A percentile compares a stretch with the other conserved stretches of the same genome.
Conservation (phyloP, 2,329 filamentous ascomycete species). For the Penicillium sp. region DNA sequence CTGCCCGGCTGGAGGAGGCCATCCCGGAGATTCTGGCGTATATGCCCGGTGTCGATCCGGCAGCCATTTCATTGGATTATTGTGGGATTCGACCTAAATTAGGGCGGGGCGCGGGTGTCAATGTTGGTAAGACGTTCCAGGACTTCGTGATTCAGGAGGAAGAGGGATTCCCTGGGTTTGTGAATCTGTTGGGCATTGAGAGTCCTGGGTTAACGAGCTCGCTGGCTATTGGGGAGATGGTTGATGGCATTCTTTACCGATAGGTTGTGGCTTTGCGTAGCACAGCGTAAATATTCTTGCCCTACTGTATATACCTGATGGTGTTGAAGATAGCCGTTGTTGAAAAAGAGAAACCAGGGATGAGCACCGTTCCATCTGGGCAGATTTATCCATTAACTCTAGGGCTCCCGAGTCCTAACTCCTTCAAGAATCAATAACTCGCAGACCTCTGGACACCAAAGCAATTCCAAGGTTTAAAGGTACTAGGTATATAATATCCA, state of each 20-base stretch:
- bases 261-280: constrained; percentile 4
- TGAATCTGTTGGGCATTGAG: constrained; percentile 89
- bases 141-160: constrained; percentile 80
- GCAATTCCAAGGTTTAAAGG: no score
- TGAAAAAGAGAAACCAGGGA: no score
- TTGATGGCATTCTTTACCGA: constrained; percentile 53
- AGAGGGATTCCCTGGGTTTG: constrained; percentile 71
- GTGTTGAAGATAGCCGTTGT: no score
- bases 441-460: no score
- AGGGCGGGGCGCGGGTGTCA: constrained; percentile 53
- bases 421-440: no score
- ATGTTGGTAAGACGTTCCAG: constrained; percentile 59
- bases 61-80: constrained; percentile 71
- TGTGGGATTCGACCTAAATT: constrained; percentile 89
- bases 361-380: no score
- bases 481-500: background rate
- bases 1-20: constrained; percentile 59
- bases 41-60: constrained; percentile 65
- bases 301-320: background rate
- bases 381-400: no score
- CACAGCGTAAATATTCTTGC: constrained; percentile 1
- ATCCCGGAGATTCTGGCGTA: constrained; percentile 71
- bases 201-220: constrained; percentile 85
- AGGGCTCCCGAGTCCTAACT: no score
- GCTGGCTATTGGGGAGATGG: constrained; percentile 77